Percentiles rank a stretch among this genome's conserved stretches.
These are phyloP conservation scores for Aspergillus alliaceus DNA, from an alignment of 2,329 filamentous ascomycete genomes.

Conservation along the genomic window DNA sequence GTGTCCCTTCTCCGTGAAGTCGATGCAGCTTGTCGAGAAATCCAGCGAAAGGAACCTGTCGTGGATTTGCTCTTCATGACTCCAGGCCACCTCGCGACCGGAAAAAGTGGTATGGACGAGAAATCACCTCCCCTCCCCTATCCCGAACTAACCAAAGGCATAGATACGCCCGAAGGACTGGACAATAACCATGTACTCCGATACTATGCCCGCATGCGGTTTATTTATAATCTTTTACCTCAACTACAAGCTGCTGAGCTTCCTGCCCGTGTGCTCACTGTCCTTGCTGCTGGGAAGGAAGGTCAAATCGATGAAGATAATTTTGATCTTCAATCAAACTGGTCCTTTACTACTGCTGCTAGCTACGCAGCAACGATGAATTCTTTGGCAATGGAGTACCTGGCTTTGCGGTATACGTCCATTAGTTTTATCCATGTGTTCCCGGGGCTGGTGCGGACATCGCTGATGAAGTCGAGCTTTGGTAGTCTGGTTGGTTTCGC, in stretches of 20 bases:
- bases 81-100: slow-evolving; percentile 14
- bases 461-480: neutral
- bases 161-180: slow-evolving; percentile 32
- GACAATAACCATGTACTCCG: neutral
- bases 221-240: neutral
- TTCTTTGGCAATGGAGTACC: neutral
- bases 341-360: neutral
- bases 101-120: slow-evolving; percentile 12
- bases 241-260: neutral
- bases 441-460: neutral
- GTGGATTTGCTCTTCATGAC: slow-evolving; percentile 33
- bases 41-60: slow-evolving; percentile 34
- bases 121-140: neutral
- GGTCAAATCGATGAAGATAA: neutral
- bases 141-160: neutral
- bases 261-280: neutral
- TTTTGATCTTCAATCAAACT: neutral
- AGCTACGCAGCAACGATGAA: neutral
- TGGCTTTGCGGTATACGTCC: neutral
- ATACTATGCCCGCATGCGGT: neutral
- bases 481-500: neutral
- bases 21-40: slow-evolving; percentile 50
- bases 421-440: neutral
- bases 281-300: neutral
- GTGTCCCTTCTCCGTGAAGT: slow-evolving; percentile 53